These are phyloP conservation scores for Tubosaeta brunneosetosa DNA, from an alignment of 768 basidiomycete species.

Conservation along the genomic window DNA sequence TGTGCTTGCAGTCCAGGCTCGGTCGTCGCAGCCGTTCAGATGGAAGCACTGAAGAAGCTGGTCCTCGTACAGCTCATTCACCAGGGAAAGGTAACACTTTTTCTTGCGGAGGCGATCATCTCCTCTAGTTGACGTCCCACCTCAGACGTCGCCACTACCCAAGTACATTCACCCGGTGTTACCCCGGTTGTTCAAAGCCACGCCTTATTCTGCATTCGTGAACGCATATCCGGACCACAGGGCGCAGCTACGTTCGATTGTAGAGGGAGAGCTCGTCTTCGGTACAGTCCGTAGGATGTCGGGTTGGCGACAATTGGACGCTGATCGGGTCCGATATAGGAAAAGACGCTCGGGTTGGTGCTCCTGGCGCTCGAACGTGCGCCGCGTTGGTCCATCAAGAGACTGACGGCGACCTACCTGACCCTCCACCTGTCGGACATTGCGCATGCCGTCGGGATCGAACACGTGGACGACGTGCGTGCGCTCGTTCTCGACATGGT, in stretches of 20 bases:
- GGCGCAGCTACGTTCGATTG: conserved; percentile 40
- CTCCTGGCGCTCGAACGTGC: conserved; percentile 62
- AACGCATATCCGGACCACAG: conserved; percentile 60
- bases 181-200: conserved; percentile 56
- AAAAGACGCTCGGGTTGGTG: conserved; percentile 69
- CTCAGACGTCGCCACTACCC: conserved; percentile 45
- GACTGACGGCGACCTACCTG: conserved; percentile 78
- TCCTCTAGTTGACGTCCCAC: not conserved
- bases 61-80: conserved; percentile 73
- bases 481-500: conserved; percentile 73
- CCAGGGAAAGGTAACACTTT: conserved; percentile 56
- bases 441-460: conserved; percentile 40
- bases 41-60: conserved; percentile 86
- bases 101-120: too few species aligned
- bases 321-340: conserved; percentile 37
- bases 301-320: not conserved
- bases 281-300: conserved; percentile 37
- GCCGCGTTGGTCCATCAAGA: conserved; percentile 74
- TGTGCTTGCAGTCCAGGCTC: conserved; percentile 60
- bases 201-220: conserved; percentile 61
- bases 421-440: conserved; percentile 74
- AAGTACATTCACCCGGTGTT: conserved; percentile 68
- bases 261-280: conserved; percentile 57
- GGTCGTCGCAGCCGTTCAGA: conserved; percentile 62
- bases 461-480: conserved; percentile 51